Percentiles rank a stretch among this genome's conserved stretches.
These are phyloP conservation scores for Dryas alaskensis DNA, from an alignment of 306 rosid species.

Conservation along the genomic window DNA sequence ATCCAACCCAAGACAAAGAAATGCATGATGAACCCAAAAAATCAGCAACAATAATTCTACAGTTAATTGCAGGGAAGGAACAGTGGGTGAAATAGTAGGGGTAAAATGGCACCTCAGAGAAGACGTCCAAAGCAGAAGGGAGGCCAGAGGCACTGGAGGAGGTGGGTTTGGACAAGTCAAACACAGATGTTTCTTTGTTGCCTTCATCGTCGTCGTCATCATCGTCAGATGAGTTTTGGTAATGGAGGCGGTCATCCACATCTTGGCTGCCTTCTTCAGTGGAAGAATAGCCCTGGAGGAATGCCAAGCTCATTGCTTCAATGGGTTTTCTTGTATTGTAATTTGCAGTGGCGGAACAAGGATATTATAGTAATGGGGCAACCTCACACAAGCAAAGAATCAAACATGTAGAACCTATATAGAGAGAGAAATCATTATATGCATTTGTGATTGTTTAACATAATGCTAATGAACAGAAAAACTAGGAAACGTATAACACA, in stretches of 20 bases:
- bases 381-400: too few species aligned
- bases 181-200: slow-evolving; percentile 47
- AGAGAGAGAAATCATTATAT: too few species aligned
- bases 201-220: slow-evolving; percentile 25
- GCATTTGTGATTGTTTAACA: too few species aligned
- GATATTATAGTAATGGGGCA: too few species aligned
- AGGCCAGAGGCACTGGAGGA: slow-evolving; percentile 49
- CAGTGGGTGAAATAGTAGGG: neutral
- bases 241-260: neutral
- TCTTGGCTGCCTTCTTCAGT: slow-evolving; percentile 50
- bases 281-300: slow-evolving; percentile 85
- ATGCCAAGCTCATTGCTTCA: slow-evolving; percentile 68
- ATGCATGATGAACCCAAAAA: neutral
- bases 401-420: too few species aligned
- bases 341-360: too few species aligned
- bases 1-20: neutral
- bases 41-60: neutral
- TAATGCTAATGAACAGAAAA: too few species aligned
- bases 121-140: slow-evolving; percentile 87
- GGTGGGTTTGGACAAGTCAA: slow-evolving; percentile 54
- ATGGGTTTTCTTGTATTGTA: neutral
- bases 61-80: neutral
- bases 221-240: slow-evolving; percentile 35
- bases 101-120: slow-evolving; percentile 63
- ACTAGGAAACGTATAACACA: too few species aligned